Evolutionary conservation across 1,139 yeast genomes (phyloP).

Genomic region (Groenewaldozyma sp.): DNA sequence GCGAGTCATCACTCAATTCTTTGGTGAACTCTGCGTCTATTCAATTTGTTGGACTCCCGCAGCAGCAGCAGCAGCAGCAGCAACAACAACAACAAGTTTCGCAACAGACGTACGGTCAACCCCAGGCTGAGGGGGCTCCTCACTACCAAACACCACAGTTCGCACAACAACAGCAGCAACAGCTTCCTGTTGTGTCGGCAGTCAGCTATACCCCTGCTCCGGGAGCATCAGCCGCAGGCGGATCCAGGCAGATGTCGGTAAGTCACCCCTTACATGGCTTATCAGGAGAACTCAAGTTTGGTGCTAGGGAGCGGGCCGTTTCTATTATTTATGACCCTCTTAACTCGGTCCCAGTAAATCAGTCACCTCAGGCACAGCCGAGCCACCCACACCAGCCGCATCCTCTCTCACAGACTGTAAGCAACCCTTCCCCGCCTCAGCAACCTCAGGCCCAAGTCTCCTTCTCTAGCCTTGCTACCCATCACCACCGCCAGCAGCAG

Average conservation of each 20-base stretch:
- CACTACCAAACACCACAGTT: too few relatives aligned
- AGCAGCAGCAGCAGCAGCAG: constrained; percentile 6
- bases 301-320: constrained; percentile 20
- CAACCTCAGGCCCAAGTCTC: constrained; percentile 3
- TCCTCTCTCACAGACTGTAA: neutral
- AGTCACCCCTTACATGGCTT: too few relatives aligned
- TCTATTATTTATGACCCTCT: constrained; percentile 25
- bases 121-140: too few relatives aligned
- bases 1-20: too few relatives aligned
- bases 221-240: too few relatives aligned
- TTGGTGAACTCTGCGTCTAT: too few relatives aligned
- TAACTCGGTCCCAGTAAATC: constrained; percentile 6
- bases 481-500: neutral
- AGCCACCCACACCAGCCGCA: constrained; percentile 7
- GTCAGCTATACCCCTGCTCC: too few relatives aligned
- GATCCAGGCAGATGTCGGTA: too few relatives aligned
- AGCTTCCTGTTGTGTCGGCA: too few relatives aligned
- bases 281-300: constrained; percentile 2
- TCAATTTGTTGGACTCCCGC: too few relatives aligned
- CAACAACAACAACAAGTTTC: constrained; percentile 8
- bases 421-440: constrained; percentile 1
- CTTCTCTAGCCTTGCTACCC: neutral
- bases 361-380: constrained; percentile 5
- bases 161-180: too few relatives aligned
- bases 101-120: constrained; percentile 7